Evolutionary conservation across 129 eudicot species (phyloP).

Genomic region (Rutidosis leptorrhynchoides): DNA sequence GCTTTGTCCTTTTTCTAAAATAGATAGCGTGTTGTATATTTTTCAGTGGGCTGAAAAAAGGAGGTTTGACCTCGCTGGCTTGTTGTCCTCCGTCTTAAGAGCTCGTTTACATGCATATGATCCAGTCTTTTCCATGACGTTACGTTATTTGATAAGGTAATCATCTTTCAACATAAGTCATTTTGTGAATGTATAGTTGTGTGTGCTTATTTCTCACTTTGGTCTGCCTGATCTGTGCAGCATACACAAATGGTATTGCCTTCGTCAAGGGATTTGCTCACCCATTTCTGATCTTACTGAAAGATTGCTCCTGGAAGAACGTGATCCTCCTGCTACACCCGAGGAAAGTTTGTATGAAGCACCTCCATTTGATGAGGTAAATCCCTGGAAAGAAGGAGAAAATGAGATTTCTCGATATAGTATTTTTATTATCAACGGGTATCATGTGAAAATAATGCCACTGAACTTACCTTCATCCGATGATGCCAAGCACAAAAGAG

Average conservation of each 20-base stretch:
- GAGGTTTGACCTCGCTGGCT: conserved; percentile 92
- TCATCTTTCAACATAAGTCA: neutral
- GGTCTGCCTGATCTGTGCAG: conserved; percentile 40
- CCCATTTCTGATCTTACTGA: conserved; percentile 92
- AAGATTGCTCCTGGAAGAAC: conserved; percentile 92
- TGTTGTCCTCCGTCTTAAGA: conserved; percentile 72
- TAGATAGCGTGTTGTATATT: neutral
- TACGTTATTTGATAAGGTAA: conserved; percentile 87
- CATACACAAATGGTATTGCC: conserved; percentile 89
- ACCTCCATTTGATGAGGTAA: conserved; percentile 99
- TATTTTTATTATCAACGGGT: conserved; percentile 6
- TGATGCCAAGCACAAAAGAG: too few relatives aligned
- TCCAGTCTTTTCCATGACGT: conserved; percentile 79
- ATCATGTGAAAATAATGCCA: too few relatives aligned
- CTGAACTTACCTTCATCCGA: too few relatives aligned
- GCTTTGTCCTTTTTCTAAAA: conserved; percentile 9
- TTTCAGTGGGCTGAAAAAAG: conserved; percentile 89
- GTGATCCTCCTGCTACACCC: conserved; percentile 76
- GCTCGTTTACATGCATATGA: conserved; percentile 92
- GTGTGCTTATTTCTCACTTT: too few relatives aligned
- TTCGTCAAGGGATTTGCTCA: conserved; percentile 83
- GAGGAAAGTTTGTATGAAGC: conserved; percentile 79
- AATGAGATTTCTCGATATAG: too few relatives aligned
- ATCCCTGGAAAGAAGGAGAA: too few relatives aligned
- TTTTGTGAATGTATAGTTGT: neutral